Conservation (phyloP, 768 basidiomycete genomes). For the Kwoniella dejecticola region DNA sequence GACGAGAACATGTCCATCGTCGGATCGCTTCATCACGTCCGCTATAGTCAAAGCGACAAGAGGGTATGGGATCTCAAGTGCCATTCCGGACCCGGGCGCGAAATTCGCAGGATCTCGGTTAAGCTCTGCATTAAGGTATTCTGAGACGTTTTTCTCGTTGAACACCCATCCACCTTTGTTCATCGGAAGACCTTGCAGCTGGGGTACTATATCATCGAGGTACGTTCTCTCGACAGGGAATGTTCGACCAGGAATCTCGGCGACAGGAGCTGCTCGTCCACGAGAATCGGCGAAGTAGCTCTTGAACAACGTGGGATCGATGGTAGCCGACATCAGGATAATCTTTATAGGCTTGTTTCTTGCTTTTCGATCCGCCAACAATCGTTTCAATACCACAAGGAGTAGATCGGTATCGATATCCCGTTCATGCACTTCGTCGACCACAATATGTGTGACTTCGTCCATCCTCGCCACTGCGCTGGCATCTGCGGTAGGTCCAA, state of each 20-base stretch:
- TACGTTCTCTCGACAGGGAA: conserved; percentile 82
- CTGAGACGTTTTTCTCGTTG: conserved; percentile 67
- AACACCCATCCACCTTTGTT: conserved; percentile 65
- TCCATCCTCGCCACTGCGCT: conserved; percentile 62
- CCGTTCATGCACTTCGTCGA: conserved; percentile 95
- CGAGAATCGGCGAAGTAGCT: conserved; percentile 69
- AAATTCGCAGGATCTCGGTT: conserved; percentile 55
- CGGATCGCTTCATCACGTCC: conserved; percentile 70
- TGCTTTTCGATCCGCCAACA: conserved; percentile 72
- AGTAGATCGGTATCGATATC: conserved; percentile 89
- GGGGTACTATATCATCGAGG: conserved; percentile 72
- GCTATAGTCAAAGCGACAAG: conserved; percentile 79
- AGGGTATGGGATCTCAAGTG: conserved; percentile 76
- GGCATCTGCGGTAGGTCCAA: conserved; percentile 56
- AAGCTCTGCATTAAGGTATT: conserved; percentile 73
- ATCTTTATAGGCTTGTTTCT: conserved; percentile 76
- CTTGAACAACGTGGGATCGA: conserved; percentile 86
- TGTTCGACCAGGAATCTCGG: conserved; percentile 86
- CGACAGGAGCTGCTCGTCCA: conserved; percentile 66
- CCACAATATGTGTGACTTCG: conserved; percentile 81
- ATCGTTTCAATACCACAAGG: conserved; percentile 82
- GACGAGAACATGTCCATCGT: conserved; percentile 83
- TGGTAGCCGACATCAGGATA: conserved; percentile 93
- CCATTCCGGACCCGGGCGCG: conserved; percentile 57
- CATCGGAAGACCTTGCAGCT: conserved; percentile 56